A percentile compares a stretch with the other conserved stretches of the same genome.
Evolutionary conservation across 2,329 filamentous ascomycete species (phyloP).

Genomic region (Monosporascus ibericus): DNA sequence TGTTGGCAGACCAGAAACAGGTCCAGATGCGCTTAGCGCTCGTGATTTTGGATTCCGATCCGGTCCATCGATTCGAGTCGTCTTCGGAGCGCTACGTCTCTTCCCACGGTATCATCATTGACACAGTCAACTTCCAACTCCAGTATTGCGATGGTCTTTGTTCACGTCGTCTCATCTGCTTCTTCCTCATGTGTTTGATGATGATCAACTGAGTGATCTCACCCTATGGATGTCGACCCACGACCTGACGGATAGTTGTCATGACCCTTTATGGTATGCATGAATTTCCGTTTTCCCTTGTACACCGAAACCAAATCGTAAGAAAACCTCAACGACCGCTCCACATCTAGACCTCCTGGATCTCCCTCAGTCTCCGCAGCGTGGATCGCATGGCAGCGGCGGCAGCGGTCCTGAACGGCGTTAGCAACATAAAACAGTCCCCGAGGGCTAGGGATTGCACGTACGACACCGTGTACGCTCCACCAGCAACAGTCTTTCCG

Average conservation of each 20-base stretch:
- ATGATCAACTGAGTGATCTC: slow-evolving; percentile 15
- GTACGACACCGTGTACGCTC: slow-evolving; percentile 95
- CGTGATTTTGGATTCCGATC: no score
- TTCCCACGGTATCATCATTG: background rate
- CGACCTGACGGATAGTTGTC: slow-evolving; percentile 18
- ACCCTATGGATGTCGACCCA: slow-evolving; percentile 14
- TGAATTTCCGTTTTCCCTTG: slow-evolving; percentile 21
- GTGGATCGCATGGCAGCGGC: slow-evolving; percentile 93
- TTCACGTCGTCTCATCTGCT: slow-evolving; percentile 5
- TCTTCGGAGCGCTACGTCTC: no score
- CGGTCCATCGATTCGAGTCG: no score
- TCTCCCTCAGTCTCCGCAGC: slow-evolving; percentile 94
- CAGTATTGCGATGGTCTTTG: no score
- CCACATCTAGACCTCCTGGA: slow-evolving; percentile 78
- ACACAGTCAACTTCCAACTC: background rate
- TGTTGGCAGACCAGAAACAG: no score
- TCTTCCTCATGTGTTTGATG: slow-evolving; percentile 18
- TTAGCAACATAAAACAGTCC: background rate
- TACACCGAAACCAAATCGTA: slow-evolving; percentile 26
- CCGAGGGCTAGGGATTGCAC: slow-evolving; percentile 35
- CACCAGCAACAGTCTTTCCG: slow-evolving; percentile 88
- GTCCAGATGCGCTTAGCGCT: background rate
- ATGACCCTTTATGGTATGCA: slow-evolving; percentile 19
- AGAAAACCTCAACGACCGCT: slow-evolving; percentile 18
- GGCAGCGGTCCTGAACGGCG: slow-evolving; percentile 66